Evolutionary conservation across 2,329 filamentous ascomycete species (phyloP), one percentile per base, ranked within the genome.

Genomic region (Teratosphaeria pseudoeucalypti): DNA sequence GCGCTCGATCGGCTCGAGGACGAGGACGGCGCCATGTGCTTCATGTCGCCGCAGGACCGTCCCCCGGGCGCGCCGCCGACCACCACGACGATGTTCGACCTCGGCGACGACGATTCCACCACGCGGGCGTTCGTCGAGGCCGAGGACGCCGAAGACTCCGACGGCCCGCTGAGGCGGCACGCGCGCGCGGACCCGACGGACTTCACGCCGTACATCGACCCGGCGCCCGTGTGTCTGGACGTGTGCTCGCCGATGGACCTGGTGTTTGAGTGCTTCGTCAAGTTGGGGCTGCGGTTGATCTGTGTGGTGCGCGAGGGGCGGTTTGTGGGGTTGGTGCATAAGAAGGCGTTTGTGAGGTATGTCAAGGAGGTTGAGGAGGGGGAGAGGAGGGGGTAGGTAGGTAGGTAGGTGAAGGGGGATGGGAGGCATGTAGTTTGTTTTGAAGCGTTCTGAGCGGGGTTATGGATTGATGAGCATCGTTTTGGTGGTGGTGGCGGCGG

Each of bases 261-360:
- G 47, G 94, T 96, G 3, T 96, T 96, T 68, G 94, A 99, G 72
- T 92, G 91, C 69, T 99, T 97, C 72, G 89, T 90, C 56, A 99
- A 99, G 75, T 79, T 99, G 9, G 94, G 94, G 1, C 75, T 99
- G 65, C 81, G 94, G 62, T 97, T 96, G 73, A 87, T 99, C 56
- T 97, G 94, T 71, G 91, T 96, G 4, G 77, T 94, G 29, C 83
- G 83, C 58, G 86, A 96, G 65, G 94, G 94, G 27, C 85, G 84
- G 62, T 99, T 90, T 75, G 89, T 88, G 2, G 94, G 94, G 63
- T 83, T 99, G 80, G 90, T 87, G 56, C 94, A 99, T 75, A 97
- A 97, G 79, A 99, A 99, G 78, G 87, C 85, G 3, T 97, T 99
- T 77, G 92, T 96, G 61, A 92, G 90, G 73, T 96, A 95, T 71